Base-by-base conservation (phyloP, 305 asterid genomes). In the Fraxinus nigra region DNA sequence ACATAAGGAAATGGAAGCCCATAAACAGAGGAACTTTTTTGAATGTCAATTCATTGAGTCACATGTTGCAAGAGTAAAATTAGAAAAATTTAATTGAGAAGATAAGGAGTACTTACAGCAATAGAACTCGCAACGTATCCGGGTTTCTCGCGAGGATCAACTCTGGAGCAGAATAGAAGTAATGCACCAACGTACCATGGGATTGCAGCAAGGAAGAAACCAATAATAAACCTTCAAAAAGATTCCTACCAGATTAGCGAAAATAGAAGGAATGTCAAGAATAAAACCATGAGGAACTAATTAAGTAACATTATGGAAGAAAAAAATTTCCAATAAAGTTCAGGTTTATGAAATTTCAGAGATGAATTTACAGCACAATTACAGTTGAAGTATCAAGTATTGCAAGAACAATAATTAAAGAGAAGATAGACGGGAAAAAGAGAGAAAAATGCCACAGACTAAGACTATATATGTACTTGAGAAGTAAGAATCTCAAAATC, bases 81-180 rank as follows among this genome's bases (percentile, higher is more conserved):
- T 3, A 22, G 70, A 67, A 6, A 11, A 3, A 35, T 13, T 67
- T 30, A 28, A 67, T 38, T 16, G 67, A 67, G 77, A 79, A 86
- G 78, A 83, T 65, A 26, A 48, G 78, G 78, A 65, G 78, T 46
- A 84, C 95, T 95, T 90, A 95, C 99, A 75, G 95, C 99, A 46
- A 93, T 80, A 14, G 92, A 83, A 82, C 90, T 85, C 82, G 94
- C 88, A 63, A 92, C 84, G 32, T 91, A 92, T 82, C 97, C 99
- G 0, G 99, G 89, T 85, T 95, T 95, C 90, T 95, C 99, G 37
- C 98, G 97, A 79, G 87, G 92, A 80, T 95, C 98, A 77, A 93
- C 40, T 82, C 89, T 91, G 81, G 94, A 90, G 82, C 92, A 92
- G 30, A 91, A 48, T 46, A 92, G 81, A 80, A 93, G 79, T 81